A percentile compares a stretch with the other conserved stretches of the same genome.
These are phyloP conservation scores for Sugiyamaella smithiae DNA, from an alignment of 805 yeast genomes.

Conservation along the genomic window DNA sequence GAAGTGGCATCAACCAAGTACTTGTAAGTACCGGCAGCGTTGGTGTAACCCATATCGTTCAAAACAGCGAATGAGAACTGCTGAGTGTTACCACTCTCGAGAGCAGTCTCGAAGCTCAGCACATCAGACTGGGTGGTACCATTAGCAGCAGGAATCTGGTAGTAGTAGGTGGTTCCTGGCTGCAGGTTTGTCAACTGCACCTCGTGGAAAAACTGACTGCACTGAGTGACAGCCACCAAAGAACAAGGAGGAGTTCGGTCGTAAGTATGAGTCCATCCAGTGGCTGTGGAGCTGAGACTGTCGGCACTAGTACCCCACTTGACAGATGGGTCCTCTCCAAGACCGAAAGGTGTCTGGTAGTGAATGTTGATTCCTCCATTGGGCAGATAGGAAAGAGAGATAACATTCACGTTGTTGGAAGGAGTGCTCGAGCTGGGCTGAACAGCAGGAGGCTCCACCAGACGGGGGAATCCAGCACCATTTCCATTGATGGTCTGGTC, in stretches of 20 bases:
- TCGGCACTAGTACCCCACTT: slow-evolving; percentile 16
- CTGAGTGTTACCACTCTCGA: slow-evolving; percentile 8
- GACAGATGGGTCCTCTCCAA: slow-evolving; percentile 19
- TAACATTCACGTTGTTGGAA: slow-evolving; percentile 21
- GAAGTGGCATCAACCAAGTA: slow-evolving; percentile 9
- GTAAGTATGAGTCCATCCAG: slow-evolving; percentile 22
- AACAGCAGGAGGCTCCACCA: slow-evolving; percentile 21
- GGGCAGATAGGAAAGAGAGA: slow-evolving; percentile 17
- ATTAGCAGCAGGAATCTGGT: slow-evolving; percentile 22
- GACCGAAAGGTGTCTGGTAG: slow-evolving; percentile 22
- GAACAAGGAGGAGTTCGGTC: slow-evolving; percentile 24
- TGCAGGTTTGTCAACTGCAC: slow-evolving; percentile 24
- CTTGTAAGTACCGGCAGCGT: slow-evolving; percentile 14
- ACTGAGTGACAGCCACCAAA: slow-evolving; percentile 12
- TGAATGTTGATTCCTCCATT: slow-evolving; percentile 17
- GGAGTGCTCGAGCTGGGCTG: slow-evolving; percentile 15
- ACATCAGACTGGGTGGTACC: slow-evolving; percentile 14
- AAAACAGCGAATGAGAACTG: slow-evolving; percentile 17
- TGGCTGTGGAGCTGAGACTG: not conserved
- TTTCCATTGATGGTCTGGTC: slow-evolving; percentile 20
- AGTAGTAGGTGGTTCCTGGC: slow-evolving; percentile 27
- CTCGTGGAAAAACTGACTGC: slow-evolving; percentile 25
- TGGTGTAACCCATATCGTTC: slow-evolving; percentile 19
- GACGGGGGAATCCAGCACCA: slow-evolving; percentile 19
- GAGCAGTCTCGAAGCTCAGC: slow-evolving; percentile 14